Conservation (phyloP, 257 asterid genomes). For the Plantago elongata region DNA sequence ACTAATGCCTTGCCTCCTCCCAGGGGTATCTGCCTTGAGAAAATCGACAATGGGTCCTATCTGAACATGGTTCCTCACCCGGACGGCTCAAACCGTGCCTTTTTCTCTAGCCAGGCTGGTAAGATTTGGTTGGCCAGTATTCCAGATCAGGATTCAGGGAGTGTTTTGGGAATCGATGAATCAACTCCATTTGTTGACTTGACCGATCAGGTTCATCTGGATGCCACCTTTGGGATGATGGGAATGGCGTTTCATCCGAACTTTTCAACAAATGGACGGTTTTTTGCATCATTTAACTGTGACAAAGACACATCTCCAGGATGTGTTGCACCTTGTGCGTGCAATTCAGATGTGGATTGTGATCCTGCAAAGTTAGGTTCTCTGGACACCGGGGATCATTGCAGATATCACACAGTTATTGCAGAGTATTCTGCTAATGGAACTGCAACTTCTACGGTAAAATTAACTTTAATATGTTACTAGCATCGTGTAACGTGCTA, state of each 20-base stretch:
- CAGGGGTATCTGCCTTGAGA: constrained; percentile 78
- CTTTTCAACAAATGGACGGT: constrained; percentile 67
- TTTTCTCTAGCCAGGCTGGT: constrained; percentile 78
- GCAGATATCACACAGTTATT: constrained; percentile 59
- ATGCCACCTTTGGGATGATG: constrained; percentile 72
- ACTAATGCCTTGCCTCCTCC: constrained; percentile 42
- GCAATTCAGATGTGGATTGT: constrained; percentile 77
- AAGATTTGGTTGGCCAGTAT: constrained; percentile 72
- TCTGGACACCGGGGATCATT: constrained; percentile 41
- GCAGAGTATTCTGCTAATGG: constrained; percentile 83
- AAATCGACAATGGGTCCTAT: constrained; percentile 60
- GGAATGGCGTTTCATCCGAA: constrained; percentile 95
- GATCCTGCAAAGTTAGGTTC: constrained; percentile 74
- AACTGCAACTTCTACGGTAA: constrained; percentile 69
- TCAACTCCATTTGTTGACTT: constrained; percentile 78
- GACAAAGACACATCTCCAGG: constrained; percentile 64
- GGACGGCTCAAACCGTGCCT: constrained; percentile 79
- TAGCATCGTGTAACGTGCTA: too few relatives aligned
- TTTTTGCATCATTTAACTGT: constrained; percentile 88
- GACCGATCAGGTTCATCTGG: constrained; percentile 72
- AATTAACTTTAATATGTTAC: not conserved
- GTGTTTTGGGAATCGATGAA: constrained; percentile 52
- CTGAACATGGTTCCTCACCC: constrained; percentile 90
- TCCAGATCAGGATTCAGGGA: constrained; percentile 84
- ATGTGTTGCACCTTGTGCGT: constrained; percentile 76